These are phyloP conservation scores for Reticulascus tulasneorum DNA, from an alignment of 2,329 filamentous ascomycete species.

Conservation along the genomic window DNA sequence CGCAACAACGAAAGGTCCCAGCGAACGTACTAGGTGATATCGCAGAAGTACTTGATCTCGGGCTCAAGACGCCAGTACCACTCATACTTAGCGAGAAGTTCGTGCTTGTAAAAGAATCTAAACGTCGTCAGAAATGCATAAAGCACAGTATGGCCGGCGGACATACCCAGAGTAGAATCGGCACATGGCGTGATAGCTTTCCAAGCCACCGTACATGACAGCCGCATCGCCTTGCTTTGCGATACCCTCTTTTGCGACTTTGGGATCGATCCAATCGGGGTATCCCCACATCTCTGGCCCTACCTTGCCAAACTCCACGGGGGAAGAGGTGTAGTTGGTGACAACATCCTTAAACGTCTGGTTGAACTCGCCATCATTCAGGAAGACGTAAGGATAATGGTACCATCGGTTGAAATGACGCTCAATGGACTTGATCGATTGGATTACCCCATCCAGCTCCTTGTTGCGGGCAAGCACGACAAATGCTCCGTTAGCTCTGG, in stretches of 20 bases:
- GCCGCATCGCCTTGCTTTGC: constrained; percentile 93
- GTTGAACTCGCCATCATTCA: constrained; percentile 98
- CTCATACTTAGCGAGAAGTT: constrained; percentile 90
- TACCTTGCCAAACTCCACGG: constrained; percentile 93
- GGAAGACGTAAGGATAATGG: constrained; percentile 95
- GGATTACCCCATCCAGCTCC: constrained; percentile 91
- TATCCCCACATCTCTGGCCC: constrained; percentile 90
- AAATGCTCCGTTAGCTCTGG: constrained; percentile 89
- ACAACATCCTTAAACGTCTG: constrained; percentile 86
- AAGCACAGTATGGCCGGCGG: neutral
- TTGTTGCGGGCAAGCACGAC: constrained; percentile 95
- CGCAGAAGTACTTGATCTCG: constrained; percentile 99
- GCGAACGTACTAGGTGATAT: constrained; percentile 87
- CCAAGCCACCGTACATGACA: constrained; percentile 98
- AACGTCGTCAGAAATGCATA: constrained; percentile 16
- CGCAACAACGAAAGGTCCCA: neutral
- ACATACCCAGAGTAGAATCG: constrained; percentile 94
- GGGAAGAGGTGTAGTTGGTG: constrained; percentile 80
- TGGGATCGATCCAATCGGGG: constrained; percentile 92
- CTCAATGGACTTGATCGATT: constrained; percentile 97
- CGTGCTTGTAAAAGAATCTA: constrained; percentile 95
- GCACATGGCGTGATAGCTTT: constrained; percentile 99
- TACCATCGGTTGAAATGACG: constrained; percentile 99
- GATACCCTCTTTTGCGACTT: constrained; percentile 93
- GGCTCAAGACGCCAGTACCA: constrained; percentile 99